Evolutionary conservation across 306 rosid species (phyloP).

Genomic region (Pyrus betulifolia): DNA sequence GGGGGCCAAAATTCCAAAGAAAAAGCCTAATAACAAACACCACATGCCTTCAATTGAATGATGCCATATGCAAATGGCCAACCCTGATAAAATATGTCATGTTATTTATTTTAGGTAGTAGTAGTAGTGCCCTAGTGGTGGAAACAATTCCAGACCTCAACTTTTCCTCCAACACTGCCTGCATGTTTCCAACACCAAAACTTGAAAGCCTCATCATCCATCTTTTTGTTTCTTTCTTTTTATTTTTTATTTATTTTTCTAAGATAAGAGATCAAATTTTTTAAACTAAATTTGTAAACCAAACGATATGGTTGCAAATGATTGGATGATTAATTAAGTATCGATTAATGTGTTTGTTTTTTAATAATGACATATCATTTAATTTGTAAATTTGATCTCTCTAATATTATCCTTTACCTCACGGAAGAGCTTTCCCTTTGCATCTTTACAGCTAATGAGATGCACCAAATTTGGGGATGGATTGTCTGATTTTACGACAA

Average conservation of each 20-base stretch:
- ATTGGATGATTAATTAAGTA: too few relatives aligned
- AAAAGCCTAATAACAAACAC: not conserved
- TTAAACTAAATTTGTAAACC: too few relatives aligned
- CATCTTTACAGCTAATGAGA: constrained; percentile 24
- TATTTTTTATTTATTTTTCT: not conserved
- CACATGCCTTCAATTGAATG: not conserved
- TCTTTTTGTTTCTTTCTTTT: not conserved
- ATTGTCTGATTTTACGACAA: not conserved
- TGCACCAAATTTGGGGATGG: constrained; percentile 2
- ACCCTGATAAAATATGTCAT: not conserved
- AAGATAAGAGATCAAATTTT: too few relatives aligned
- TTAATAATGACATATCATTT: too few relatives aligned
- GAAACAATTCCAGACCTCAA: constrained; percentile 13
- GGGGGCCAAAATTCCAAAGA: not conserved
- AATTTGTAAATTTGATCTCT: rapidly evolving
- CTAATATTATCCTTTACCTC: too few relatives aligned
- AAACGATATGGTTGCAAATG: too few relatives aligned
- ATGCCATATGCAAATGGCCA: not conserved
- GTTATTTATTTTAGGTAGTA: not conserved
- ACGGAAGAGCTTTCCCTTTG: not conserved
- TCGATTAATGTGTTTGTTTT: too few relatives aligned
- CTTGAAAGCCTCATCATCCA: not conserved
- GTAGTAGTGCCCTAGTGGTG: not conserved
- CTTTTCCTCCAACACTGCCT: not conserved
- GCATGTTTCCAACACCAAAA: not conserved